Percentiles rank a stretch among this genome's conserved stretches.
Conservation (phyloP, 768 basidiomycete genomes). For the Mycena vulgaris region DNA sequence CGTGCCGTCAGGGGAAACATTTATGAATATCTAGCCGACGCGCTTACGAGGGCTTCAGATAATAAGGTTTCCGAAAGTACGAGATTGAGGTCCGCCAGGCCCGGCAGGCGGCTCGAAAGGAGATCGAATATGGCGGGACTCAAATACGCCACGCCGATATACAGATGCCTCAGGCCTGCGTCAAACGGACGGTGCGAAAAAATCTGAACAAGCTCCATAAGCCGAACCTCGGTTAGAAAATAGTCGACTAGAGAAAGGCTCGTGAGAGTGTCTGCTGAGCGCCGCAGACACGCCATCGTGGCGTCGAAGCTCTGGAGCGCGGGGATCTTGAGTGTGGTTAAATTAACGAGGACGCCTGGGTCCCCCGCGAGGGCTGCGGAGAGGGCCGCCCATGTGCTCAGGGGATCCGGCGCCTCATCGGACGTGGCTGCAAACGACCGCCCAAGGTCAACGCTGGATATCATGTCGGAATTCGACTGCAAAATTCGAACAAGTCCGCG, state of each 20-base stretch:
- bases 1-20: too few species aligned
- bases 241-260: slow-evolving; percentile 43
- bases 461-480: slow-evolving; percentile 3
- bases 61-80: slow-evolving; percentile 15
- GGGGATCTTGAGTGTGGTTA: slow-evolving; percentile 22
- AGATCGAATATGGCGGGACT: slow-evolving; percentile 26
- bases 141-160: slow-evolving; percentile 43
- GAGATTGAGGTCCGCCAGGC: slow-evolving; percentile 25
- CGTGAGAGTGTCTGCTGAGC: slow-evolving; percentile 45
- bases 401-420: not conserved
- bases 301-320: slow-evolving; percentile 38
- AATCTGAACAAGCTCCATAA: slow-evolving; percentile 40
- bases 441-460: slow-evolving; percentile 26
- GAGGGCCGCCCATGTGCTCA: slow-evolving; percentile 31
- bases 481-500: slow-evolving; percentile 17
- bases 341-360: not conserved
- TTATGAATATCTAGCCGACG: not conserved
- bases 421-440: slow-evolving; percentile 15
- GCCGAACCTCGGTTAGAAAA: slow-evolving; percentile 43
- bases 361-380: not conserved
- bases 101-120: slow-evolving; percentile 18
- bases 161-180: slow-evolving; percentile 39
- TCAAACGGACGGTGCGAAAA: slow-evolving; percentile 43
- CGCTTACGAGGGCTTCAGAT: slow-evolving; percentile 5
- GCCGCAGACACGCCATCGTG: slow-evolving; percentile 45